Evolutionary conservation across 2,329 filamentous ascomycete species (phyloP).

Genomic region (Cordyceps tenuipes): DNA sequence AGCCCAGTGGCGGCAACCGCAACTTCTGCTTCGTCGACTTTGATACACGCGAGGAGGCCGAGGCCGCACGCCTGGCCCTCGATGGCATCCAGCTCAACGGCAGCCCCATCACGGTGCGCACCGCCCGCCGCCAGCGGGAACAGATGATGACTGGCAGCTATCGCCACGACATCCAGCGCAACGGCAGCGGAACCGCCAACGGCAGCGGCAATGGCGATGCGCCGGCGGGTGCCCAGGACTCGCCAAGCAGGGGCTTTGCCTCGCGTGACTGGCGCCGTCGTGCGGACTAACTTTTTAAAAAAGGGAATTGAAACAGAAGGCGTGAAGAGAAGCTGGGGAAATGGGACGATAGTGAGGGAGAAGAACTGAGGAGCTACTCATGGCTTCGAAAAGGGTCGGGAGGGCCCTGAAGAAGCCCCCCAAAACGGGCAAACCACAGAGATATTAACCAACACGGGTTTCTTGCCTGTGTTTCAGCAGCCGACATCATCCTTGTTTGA

Average conservation of each 20-base stretch:
- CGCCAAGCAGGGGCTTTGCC: conserved; percentile 7
- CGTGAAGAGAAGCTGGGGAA: too few species aligned
- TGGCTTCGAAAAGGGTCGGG: neutral
- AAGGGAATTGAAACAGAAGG: neutral
- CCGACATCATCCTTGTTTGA: neutral
- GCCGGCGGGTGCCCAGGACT: neutral
- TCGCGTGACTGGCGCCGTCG: conserved; percentile 12
- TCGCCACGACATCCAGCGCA: conserved; percentile 7
- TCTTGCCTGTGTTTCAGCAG: neutral
- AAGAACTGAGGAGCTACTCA: neutral
- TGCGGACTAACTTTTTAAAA: neutral
- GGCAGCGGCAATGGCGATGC: neutral
- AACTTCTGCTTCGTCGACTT: conserved; percentile 63
- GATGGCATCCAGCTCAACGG: conserved; percentile 24
- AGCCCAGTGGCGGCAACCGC: conserved; percentile 44
- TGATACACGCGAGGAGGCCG: conserved; percentile 43
- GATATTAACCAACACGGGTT: neutral
- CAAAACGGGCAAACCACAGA: neutral
- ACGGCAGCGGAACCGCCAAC: neutral
- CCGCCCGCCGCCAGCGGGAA: conserved; percentile 9
- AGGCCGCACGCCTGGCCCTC: conserved; percentile 38
- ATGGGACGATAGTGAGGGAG: neutral
- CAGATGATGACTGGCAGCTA: neutral
- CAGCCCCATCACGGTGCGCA: conserved; percentile 10
- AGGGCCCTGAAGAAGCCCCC: neutral